Evolutionary conservation across 1,284 basidiomycete species (phyloP).

Genomic region (Heliocybe sulcata): DNA sequence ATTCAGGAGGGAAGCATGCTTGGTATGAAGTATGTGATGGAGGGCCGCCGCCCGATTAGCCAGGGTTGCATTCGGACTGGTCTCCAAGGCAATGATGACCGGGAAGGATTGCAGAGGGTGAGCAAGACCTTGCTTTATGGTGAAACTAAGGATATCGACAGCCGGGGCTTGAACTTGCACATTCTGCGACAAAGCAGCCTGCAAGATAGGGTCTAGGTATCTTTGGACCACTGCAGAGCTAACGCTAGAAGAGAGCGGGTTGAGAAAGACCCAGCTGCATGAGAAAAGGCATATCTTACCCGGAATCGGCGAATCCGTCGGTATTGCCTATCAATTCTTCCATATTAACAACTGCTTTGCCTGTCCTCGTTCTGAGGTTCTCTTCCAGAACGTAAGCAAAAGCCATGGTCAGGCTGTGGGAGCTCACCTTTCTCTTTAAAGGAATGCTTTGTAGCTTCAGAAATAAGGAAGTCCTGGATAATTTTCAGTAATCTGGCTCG

Average conservation of each 20-base stretch:
- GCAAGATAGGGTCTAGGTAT: conserved; percentile 78
- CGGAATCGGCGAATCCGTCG: conserved; percentile 91
- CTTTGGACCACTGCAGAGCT: conserved; percentile 92
- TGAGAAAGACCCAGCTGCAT: not conserved
- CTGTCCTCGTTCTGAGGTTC: conserved; percentile 37
- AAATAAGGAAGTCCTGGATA: conserved; percentile 84
- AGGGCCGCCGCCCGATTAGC: conserved; percentile 75
- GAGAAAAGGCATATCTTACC: conserved; percentile 43
- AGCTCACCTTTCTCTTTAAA: conserved; percentile 55
- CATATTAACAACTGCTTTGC: conserved; percentile 67
- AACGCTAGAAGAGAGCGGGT: conserved; percentile 45
- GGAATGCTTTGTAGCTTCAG: conserved; percentile 72
- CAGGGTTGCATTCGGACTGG: conserved; percentile 56
- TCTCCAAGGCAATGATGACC: conserved; percentile 89
- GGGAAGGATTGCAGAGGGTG: conserved; percentile 95
- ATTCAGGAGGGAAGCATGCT: conserved; percentile 87
- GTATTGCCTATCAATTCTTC: conserved; percentile 92
- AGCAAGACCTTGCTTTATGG: conserved; percentile 90
- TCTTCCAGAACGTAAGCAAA: conserved; percentile 7
- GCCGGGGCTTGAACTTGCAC: conserved; percentile 75
- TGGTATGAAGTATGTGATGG: conserved; percentile 79
- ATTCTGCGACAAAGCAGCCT: conserved; percentile 71
- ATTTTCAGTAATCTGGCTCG: conserved; percentile 76
- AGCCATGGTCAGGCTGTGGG: not conserved
- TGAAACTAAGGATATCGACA: conserved; percentile 87